Base-by-base conservation (phyloP, 768 basidiomycete species). In the Trametes cingulata region DNA sequence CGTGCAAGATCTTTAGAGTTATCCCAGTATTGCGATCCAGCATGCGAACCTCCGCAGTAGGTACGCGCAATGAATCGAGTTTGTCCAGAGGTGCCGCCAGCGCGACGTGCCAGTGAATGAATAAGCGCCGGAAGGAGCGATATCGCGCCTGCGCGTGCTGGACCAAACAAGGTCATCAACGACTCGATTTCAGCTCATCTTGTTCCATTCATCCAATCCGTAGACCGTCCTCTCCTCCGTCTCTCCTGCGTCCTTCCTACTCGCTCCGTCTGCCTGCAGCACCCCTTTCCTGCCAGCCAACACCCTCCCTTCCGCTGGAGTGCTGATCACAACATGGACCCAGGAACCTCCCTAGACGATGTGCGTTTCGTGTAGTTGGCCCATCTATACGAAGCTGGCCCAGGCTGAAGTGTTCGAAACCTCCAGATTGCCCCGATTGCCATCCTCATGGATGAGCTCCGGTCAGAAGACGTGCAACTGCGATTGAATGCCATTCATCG, bases 401-500 rank as follows among this genome's bases (percentile, higher is more conserved):
- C 42, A 15, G 41, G 24, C 27, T 62, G 17, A 24, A 19, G 50
- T 40, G 22, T 19, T 10, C n/a, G 51, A 29, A 50, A 5, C 19
- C 39, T 47, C 22, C 63, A 93, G 88, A 88, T 95, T 78, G 90
- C 92, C 48, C 94, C 94, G 74, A 95, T 96, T 79, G 93, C 93
- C 69, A 89, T 97, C 73, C 84, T 97, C 56, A 95, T 97, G 90
- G 96, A 98, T 79, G 96, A 98, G 78, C 81, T 98, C 57, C 91
- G 95, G 68, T 93, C 95, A 51, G 97, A 99, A 73, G 97, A 99
- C 76, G 95, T 98, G 52, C 91, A 95, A 75, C 78, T 98, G 47
- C 90, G 97, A 56, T 81, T 99, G 71, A 95, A 96, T 67, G 95
- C 97, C 61, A 95, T 99, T 65, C 94, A 95, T 75, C 92, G 95